Evolutionary conservation across 192 early-diverging fungal species (phyloP).

Genomic region (Coemansia sp.): DNA sequence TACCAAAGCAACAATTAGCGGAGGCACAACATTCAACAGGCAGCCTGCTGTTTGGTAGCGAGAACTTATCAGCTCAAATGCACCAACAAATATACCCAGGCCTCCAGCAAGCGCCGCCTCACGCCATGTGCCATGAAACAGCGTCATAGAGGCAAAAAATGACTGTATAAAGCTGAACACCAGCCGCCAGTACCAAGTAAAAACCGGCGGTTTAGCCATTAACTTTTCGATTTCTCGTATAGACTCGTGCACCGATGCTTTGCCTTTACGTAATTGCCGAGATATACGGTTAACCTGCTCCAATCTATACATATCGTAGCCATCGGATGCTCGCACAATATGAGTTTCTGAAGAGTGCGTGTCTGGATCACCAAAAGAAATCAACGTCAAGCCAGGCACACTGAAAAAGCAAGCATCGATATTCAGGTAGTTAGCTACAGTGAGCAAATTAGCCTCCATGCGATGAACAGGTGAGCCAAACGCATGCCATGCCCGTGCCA

Average conservation of each 20-base stretch:
- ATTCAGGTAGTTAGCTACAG: slow-evolving; percentile 55
- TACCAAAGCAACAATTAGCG: slow-evolving; percentile 57
- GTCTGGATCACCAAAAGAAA: slow-evolving; percentile 63
- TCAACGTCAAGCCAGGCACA: slow-evolving; percentile 63
- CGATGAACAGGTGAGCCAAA: slow-evolving; percentile 65
- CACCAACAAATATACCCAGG: slow-evolving; percentile 54
- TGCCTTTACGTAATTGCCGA: slow-evolving; percentile 56
- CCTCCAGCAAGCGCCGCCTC: slow-evolving; percentile 56
- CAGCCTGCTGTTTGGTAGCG: slow-evolving; percentile 52
- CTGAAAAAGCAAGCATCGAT: slow-evolving; percentile 63
- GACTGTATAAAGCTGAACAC: slow-evolving; percentile 53
- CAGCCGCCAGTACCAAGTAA: slow-evolving; percentile 55
- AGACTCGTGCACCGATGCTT: slow-evolving; percentile 59
- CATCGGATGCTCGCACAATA: slow-evolving; percentile 57
- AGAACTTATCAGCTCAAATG: slow-evolving; percentile 55
- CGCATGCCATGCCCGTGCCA: slow-evolving; percentile 60
- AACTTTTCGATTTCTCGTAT: slow-evolving; percentile 58
- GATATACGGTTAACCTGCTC: slow-evolving; percentile 61
- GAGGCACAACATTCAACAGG: slow-evolving; percentile 59
- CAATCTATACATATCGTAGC: slow-evolving; percentile 62
- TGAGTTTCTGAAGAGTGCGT: slow-evolving; percentile 72
- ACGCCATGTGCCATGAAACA: slow-evolving; percentile 62
- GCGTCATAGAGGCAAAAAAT: slow-evolving; percentile 58
- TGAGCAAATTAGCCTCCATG: slow-evolving; percentile 58
- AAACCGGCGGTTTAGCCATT: slow-evolving; percentile 38